Base-by-base conservation (phyloP, 164 flowering plant genomes). In the Malania oleifera region DNA sequence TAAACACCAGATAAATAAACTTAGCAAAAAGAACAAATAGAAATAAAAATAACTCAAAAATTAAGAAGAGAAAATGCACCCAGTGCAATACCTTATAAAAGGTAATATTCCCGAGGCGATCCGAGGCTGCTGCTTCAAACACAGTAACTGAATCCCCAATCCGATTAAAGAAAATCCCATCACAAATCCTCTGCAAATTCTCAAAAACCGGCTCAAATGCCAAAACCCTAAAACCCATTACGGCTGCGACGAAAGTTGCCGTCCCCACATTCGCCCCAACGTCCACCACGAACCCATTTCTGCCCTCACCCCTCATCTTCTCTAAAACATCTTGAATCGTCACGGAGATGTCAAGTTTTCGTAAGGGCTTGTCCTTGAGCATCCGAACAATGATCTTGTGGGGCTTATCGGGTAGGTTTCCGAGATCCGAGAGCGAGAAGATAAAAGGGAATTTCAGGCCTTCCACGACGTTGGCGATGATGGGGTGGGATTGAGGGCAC, bases 211-310 rank as follows among this genome's bases (percentile, higher is more conserved):
- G 99, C 71, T 95, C 99, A 56, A 95, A 91, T 0, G 95, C 86
- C 57, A 88, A 59, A 44, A 95, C 99, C 54, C 71, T 70, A 47
- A 95, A 88, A 56, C 97, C 97, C 97, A 95, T 90, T 1, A 75
- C 97, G 2, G 97, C 85, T 0, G 99, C 99, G 13, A 97, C 96
- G 55, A 95, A 95, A 15, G 75, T 78, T 23, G 97, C 97, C 95
- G 89, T 91, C 0, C 99, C 99, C 24, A 95, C 97, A 81, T 95
- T 91, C 2, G 93, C 97, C 2, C 97, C 99, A 1, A 90, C 99
- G 68, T 95, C 99, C 7, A 95, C 82, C 24, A 92, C 76, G 41
- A 78, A 52, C 23, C 91, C 96, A 52, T 75, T 55, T 19, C 66
- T 63, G 1, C 82, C 71, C 28, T 63, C 69, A 20, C 62, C 63